Evolutionary conservation across 345 rosid species (phyloP).

Genomic region (Hibiscus trionum): DNA sequence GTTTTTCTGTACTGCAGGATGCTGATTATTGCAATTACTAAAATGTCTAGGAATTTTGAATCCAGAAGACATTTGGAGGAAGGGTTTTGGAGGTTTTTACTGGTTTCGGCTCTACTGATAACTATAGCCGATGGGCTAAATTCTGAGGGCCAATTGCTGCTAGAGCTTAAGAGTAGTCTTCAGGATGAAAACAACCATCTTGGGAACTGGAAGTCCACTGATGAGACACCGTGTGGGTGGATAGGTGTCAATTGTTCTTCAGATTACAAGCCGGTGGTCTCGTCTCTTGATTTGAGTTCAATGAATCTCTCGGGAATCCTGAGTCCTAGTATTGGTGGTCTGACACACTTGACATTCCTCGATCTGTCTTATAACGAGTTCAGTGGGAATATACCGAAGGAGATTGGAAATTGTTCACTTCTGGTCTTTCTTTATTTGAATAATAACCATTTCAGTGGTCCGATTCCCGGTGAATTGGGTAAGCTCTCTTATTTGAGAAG

Average conservation of each 20-base stretch:
- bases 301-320: constrained; percentile 79
- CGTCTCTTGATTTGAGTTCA: constrained; percentile 52
- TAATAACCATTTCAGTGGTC: constrained; percentile 60
- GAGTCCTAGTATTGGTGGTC: constrained; percentile 59
- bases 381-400: constrained; percentile 52
- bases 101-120: constrained; percentile 31
- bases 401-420: constrained; percentile 60
- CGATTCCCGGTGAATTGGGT: constrained; percentile 49
- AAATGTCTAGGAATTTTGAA: constrained; percentile 16
- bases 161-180: constrained; percentile 53
- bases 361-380: constrained; percentile 55
- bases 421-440: constrained; percentile 45
- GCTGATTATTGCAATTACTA: constrained; percentile 7
- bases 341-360: constrained; percentile 51
- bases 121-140: constrained; percentile 47
- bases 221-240: constrained; percentile 81
- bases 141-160: constrained; percentile 57
- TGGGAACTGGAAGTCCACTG: constrained; percentile 53
- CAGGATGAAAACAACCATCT: constrained; percentile 43
- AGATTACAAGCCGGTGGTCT: constrained; percentile 37
- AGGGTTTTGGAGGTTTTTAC: constrained; percentile 26
- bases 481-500: constrained; percentile 34
- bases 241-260: constrained; percentile 64
- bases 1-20: constrained; percentile 21
- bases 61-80: constrained; percentile 21